Base-by-base conservation (phyloP, 768 basidiomycete species). In the Tricholoma saponaceum region DNA sequence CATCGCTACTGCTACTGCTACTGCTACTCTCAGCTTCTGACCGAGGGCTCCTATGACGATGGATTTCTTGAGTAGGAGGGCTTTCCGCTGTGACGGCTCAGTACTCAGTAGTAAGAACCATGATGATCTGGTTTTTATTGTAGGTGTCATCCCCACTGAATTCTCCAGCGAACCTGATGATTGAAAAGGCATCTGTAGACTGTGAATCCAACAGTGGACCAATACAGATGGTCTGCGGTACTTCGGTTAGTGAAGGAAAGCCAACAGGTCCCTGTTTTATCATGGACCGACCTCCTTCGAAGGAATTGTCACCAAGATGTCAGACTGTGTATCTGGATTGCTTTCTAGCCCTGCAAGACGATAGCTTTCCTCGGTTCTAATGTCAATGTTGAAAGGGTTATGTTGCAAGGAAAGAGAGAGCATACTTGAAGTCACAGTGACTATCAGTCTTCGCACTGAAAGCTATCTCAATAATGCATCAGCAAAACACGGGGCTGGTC, bases 151-250 rank as follows among this genome's bases (percentile, higher is more conserved):
- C 43, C 58, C 54, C 49, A 30, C 47, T 58, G 52, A 58, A 54
- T 58, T 58, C 58, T 58, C 46, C 53, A 20, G 56, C 51, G 51
- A 58, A 58, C 6, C 58, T 54, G 54, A 59, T 59, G 47, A 55
- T 59, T 43, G 58, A 59, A 49, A 59, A 59, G 33, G 16, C 37
- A 16, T 55, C 49, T 23, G 1, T 44, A 18, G 49, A 26, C 49
- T 23, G 1, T 44, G 26, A 54, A 26, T 51, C 58, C 52, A 37
- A 7, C n/a, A 28, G 56, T 52, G 39, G 56, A 57, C 56, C 56
- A 57, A 58, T 58, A 58, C 57, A 58, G 52, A 41, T 58, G 22
- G 25, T 49, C 35, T 43, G n/a, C 22, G 53, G 37, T 54, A 23
- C 3, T 35, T 53, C n/a, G 30, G 22, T 58, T 23, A 44, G 41